Base-by-base conservation (phyloP, 208 protist genomes). In the Crithidia sp. region DNA sequence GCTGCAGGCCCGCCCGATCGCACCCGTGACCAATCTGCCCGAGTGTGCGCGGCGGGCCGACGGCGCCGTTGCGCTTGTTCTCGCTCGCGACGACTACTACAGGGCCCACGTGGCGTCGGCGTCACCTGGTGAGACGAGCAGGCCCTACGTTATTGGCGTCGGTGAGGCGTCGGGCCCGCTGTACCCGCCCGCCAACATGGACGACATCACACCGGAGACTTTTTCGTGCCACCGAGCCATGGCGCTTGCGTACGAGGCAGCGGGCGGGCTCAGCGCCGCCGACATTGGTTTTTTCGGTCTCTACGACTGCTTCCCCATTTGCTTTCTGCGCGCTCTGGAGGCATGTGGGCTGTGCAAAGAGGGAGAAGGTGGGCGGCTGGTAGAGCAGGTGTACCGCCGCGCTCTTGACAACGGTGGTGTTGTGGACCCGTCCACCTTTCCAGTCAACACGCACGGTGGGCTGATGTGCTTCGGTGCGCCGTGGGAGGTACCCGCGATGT, bases 301-400 rank as follows among this genome's bases (percentile, higher is more conserved):
- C 13, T 94, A 94, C 54, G 89, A 94, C 72, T 94, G 89, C 76
- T 92, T 94, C 70, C 89, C 89, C 3, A 94, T 94, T 41, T 94
- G 89, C 67, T 71, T 94, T 17, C 88, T 92, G 52, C 87, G 87
- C 36, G 86, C 89, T 0, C 65, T 94, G 63, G 89, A 94, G 77
- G 76, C 73, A 13, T 76, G 86, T 7, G 87, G 89, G 13, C 64
- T 94, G 37, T 88, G 83, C 59, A 70, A 67, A 37, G 79, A 85
- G 37, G 89, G 89, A 14, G 68, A 91, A 60, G 89, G 87, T 12
- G 90, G 87, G 2, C 73, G 59, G 52, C 86, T 81, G 47, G 75
- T 95, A 10, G 85, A 91, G 60, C 57, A 62, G 43, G 84, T 70
- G 54, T 92, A 92, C 79, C 67, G 62, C 13, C 57, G 62, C 10